Evolutionary conservation across 257 asterid species (phyloP), one percentile per base, ranked within the genome.

Genomic region (Gentiana macrophylla): DNA sequence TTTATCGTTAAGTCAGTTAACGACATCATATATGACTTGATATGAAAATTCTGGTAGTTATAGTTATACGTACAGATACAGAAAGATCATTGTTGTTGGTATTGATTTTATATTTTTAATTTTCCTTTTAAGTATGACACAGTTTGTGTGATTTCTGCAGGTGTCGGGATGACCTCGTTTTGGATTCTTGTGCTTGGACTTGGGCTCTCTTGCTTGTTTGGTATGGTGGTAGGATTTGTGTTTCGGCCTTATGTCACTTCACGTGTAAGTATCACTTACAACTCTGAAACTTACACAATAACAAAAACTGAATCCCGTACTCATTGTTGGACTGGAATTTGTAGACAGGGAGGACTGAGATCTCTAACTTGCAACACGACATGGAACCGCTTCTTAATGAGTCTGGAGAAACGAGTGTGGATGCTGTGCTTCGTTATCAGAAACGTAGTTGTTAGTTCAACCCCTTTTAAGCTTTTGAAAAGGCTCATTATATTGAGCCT

Each of bases 371-470:
- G 53, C 89, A 62, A 56, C 74, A 74, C 61, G 94, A 86, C 94
- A 74, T 86, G 84, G 97, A 89, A 72, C 59, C 80, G n/a, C 63
- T 86, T 67, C 90, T 93, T 75, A 81, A 86, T 62, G 84, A 81
- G 67, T 69, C 86, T 75, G 95, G 94, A 76, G 90, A 89, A 77
- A 72, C 88, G 41, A 75, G 59, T 61, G 67, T 62, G 12, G 97
- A 83, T 63, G 63, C 68, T 78, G 69, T 89, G 56, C 93, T 89
- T 82, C 80, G 97, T 55, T 73, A 67, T 80, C 77, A 78, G 64
- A 89, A 89, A 62, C 95, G 95, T 33, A 86, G 45, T 77, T 89
- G 97, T 75, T 89, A 80, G 80, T 54, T 71, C 84, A 43, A 50
- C 73, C 8, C 15, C 58, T 5, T 81, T 53, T 65, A 46, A 51